Percentiles rank a stretch among this genome's conserved stretches.
Conservation (phyloP, 352 stramenopile genomes). For the Salisapilia sapeloensis region DNA sequence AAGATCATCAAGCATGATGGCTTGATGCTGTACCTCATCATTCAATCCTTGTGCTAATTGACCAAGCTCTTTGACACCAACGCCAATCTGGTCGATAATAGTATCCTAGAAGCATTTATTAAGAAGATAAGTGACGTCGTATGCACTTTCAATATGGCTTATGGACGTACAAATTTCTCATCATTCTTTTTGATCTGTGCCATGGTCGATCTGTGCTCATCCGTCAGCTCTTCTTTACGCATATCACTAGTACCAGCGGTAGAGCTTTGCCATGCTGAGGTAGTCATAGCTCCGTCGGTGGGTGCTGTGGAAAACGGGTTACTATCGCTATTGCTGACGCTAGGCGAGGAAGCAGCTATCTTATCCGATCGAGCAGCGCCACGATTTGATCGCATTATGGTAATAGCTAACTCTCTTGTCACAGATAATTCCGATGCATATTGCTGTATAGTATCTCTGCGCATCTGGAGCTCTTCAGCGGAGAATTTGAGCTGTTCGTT, state of each 20-base stretch:
- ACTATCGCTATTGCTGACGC: constrained; percentile 46
- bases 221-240: constrained; percentile 30
- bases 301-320: constrained; percentile 31
- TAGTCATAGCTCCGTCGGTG: constrained; percentile 7
- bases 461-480: constrained; percentile 51
- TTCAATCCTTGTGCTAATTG: constrained; percentile 61
- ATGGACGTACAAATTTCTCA: constrained; percentile 51
- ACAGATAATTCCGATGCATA: constrained; percentile 62
- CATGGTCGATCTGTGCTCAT: constrained; percentile 45
- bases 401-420: constrained; percentile 55
- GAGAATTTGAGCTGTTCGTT: constrained; percentile 48
- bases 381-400: constrained; percentile 32
- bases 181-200: constrained; percentile 70
- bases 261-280: constrained; percentile 6
- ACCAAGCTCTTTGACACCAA: constrained; percentile 57
- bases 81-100: constrained; percentile 76
- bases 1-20: constrained; percentile 76
- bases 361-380: constrained; percentile 21
- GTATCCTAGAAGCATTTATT: constrained; percentile 23
- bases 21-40: constrained; percentile 73
- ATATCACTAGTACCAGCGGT: constrained; percentile 8
- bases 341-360: constrained; percentile 19
- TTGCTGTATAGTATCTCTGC: constrained; percentile 65
- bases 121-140: neutral
- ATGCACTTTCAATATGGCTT: neutral